Evolutionary conservation across 345 rosid genomes (phyloP), one percentile per base, ranked within the genome.

Genomic region (Hypericum perforatum): DNA sequence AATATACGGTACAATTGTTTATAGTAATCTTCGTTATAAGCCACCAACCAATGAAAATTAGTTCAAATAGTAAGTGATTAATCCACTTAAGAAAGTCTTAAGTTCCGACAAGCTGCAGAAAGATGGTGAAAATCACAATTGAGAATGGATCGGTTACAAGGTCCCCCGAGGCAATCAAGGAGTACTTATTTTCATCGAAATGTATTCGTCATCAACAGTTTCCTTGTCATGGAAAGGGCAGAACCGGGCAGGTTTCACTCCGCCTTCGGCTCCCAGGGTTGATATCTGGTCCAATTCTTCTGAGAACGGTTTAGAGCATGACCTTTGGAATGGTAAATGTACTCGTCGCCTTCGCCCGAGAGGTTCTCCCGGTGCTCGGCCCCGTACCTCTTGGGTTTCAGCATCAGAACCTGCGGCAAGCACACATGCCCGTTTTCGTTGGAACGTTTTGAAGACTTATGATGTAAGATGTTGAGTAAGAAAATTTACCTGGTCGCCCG

Each of bases 211-310:
- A 22, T 22, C 32, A 22, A 22, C 32, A 22, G 32, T 22, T 22
- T 22, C 32, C 32, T 22, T 22, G 32, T 22, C 32, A 22, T 22
- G 32, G 32, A 22, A 22, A 22, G 1, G 32, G 32, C 1, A 4
- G 32, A 22, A 22, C 32, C 32, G 4, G 32, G 32, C 32, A 22
- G 32, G 32, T 22, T 22, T 44, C 8, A 77, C 72, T 76, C 58
- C 15, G 77, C 36, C 74, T 85, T 85, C 16, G 97, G 97, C 54
- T 74, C 72, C 98, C 98, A 92, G 22, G 97, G 56, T 72, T 88
- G 94, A 71, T 84, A 88, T 55, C 95, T 82, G 45, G 97, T 83
- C 98, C 97, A 92, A 65, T 88, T 73, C 70, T 81, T 85, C 75
- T 92, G 94, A 37, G 78, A 80, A n/a, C 94, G 95, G 69, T 92